Evolutionary conservation across 2,329 filamentous ascomycete genomes (phyloP), one percentile per base, ranked within the genome.

Genomic region (Beauveria medogensis): DNA sequence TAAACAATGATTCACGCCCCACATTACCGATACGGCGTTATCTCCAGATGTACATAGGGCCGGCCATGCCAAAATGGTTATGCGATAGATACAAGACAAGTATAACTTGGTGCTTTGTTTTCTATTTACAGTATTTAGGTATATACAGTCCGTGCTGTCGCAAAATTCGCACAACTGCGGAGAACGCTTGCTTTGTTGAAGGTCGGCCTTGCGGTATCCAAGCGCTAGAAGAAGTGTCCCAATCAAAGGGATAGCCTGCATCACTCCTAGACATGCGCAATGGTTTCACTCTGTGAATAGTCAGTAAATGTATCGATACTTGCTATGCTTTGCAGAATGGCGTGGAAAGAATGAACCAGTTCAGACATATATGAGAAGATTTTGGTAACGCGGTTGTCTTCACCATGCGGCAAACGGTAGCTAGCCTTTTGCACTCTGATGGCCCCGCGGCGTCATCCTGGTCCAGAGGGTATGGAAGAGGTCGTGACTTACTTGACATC

Each of bases 281-380:
- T 34, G n/a, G 2, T 34, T 16, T 16, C 14, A 28, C 5, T 26
- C 30, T 57, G 3, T 28, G 5, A 28, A 41, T 14, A 6, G 22
- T 57, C 9, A 57, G 34, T 57, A 16, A 26, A 14, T 22, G 2
- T n/a, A 1, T 47, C 20, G 22, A 22, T 22, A 22, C 22, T 34
- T 1, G 5, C 5, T 3, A 40, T 37, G 6, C 24, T 26, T 30
- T 20, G 18, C 10, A 14, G 8, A 40, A n/a, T 22, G 44, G 12
- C 12, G 40, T 34, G n/a, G 12, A 52, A 53, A 52, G 37, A n/a
- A 62, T 59, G 37, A 37, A 44, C 37, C 48, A 61, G 67, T 71
- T 85, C 83, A 85, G 81, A 85, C 72, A 77, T 48, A 69, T 64
- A 70, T 83, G 84, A 87, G 84, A 87, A 87, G 84, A 87, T 86